Conservation (phyloP, 352 stramenopile species). For the Thalassiosira hispida region DNA sequence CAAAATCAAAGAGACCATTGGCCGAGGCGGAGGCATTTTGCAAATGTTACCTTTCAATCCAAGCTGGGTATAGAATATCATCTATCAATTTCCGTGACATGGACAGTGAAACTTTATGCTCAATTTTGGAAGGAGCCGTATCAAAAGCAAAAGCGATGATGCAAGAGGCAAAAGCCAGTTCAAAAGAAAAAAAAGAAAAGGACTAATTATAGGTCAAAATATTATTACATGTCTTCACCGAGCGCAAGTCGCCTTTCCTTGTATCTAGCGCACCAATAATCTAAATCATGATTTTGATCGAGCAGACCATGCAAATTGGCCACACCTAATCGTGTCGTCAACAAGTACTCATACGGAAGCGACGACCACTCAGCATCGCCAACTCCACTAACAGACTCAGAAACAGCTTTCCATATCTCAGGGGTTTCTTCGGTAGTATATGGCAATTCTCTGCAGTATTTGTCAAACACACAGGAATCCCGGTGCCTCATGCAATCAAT, state of each 20-base stretch:
- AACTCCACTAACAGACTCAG: slow-evolving; percentile 10
- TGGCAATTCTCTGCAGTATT: slow-evolving; percentile 40
- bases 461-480: neutral
- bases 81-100: slow-evolving; percentile 51
- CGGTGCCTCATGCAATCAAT: slow-evolving; percentile 40
- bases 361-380: slow-evolving; percentile 2
- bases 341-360: slow-evolving; percentile 13
- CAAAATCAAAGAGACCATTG: slow-evolving; percentile 37
- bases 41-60: slow-evolving; percentile 64
- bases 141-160: slow-evolving; percentile 54
- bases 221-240: slow-evolving; percentile 3
- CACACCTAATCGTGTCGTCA: slow-evolving; percentile 26
- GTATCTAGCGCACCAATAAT: slow-evolving; percentile 23
- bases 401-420: slow-evolving; percentile 29
- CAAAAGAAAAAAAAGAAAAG: slow-evolving; percentile 20
- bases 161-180: slow-evolving; percentile 27
- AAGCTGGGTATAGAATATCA: slow-evolving; percentile 60
- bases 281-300: slow-evolving; percentile 2
- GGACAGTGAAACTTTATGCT: slow-evolving; percentile 47
- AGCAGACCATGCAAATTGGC: slow-evolving; percentile 24
- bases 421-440: slow-evolving; percentile 24
- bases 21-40: slow-evolving; percentile 65
- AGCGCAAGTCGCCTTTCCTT: no score
- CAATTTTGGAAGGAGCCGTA: slow-evolving; percentile 43
- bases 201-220: neutral